Percentiles rank a stretch among this genome's conserved stretches.
phyloP scores from a whole-genome alignment of 2,329 filamentous ascomycete genomes.

The Boeremia lycopersici region DNA sequence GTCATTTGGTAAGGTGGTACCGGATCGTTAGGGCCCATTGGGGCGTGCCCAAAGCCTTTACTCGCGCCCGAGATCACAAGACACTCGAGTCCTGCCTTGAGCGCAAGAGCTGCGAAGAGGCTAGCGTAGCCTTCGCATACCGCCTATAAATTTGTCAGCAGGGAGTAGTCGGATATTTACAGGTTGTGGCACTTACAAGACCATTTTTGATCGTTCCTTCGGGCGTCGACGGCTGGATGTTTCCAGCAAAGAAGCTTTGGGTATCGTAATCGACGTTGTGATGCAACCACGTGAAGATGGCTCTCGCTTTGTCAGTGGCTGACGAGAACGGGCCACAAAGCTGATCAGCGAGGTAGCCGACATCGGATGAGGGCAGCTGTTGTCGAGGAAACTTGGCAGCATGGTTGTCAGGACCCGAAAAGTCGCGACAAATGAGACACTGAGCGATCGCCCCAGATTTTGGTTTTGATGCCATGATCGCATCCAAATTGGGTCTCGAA shows the following conservation, averaged over 20 bases:
- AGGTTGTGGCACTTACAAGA: constrained; percentile 44
- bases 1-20: constrained; percentile 67
- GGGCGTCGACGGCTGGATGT: constrained; percentile 69
- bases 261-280: constrained; percentile 90
- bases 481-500: constrained; percentile 64
- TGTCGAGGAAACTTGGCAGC: constrained; percentile 77
- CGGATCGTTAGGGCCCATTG: constrained; percentile 67
- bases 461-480: constrained; percentile 56
- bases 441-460: constrained; percentile 31
- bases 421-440: constrained; percentile 87
- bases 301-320: constrained; percentile 86
- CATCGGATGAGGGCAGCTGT: constrained; percentile 69
- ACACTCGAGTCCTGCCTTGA: constrained; percentile 78
- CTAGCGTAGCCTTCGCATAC: constrained; percentile 93
- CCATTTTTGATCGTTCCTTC: constrained; percentile 76
- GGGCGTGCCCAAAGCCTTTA: constrained; percentile 78
- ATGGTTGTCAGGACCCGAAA: constrained; percentile 78
- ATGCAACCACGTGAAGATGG: constrained; percentile 94
- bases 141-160: constrained; percentile 51
- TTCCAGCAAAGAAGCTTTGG: constrained; percentile 75
- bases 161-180: not conserved
- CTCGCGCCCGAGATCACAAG: constrained; percentile 78
- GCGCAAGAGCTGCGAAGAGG: constrained; percentile 78
- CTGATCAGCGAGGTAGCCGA: constrained; percentile 76
- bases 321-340: constrained; percentile 82